phyloP scores from a whole-genome alignment of 2,329 filamentous ascomycete genomes.

The Aureobasidium sp. region DNA sequence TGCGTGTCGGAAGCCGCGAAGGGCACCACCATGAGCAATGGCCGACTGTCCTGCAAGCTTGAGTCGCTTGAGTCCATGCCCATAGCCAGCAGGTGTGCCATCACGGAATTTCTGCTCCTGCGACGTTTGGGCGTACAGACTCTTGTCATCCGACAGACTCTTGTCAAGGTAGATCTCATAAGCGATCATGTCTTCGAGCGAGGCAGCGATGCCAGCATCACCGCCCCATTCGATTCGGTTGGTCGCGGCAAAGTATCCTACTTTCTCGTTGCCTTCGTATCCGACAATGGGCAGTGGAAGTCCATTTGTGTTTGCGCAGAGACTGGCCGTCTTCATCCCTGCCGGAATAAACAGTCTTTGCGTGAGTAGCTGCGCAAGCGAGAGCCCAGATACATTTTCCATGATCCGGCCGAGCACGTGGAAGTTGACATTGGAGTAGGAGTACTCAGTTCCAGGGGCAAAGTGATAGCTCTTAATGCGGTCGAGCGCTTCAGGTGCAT shows the following conservation, averaged over 20 bases:
- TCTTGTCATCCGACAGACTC: slow-evolving; percentile 25
- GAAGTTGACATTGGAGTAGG: slow-evolving; percentile 40
- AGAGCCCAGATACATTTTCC: slow-evolving; percentile 31
- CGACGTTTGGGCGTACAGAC: slow-evolving; percentile 29
- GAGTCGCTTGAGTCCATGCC: slow-evolving; percentile 29
- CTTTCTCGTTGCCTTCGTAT: slow-evolving; percentile 35
- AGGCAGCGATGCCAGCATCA: slow-evolving; percentile 38
- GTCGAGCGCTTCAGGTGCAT: slow-evolving; percentile 23
- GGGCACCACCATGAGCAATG: slow-evolving; percentile 35
- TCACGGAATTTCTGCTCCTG: slow-evolving; percentile 27
- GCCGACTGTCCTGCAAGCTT: slow-evolving; percentile 23
- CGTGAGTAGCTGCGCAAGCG: slow-evolving; percentile 30
- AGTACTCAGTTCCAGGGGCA: slow-evolving; percentile 34
- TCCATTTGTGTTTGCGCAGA: slow-evolving; percentile 31
- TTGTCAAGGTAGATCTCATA: slow-evolving; percentile 36
- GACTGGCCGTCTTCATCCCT: slow-evolving; percentile 34
- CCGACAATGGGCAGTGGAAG: slow-evolving; percentile 35
- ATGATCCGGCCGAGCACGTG: slow-evolving; percentile 31
- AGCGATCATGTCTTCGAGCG: slow-evolving; percentile 39
- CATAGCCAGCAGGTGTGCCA: slow-evolving; percentile 30
- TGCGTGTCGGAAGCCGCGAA: slow-evolving; percentile 34
- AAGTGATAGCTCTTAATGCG: slow-evolving; percentile 35
- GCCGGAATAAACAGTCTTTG: slow-evolving; percentile 35
- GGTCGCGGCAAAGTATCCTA: slow-evolving; percentile 30
- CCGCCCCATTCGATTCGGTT: slow-evolving; percentile 41